These are phyloP conservation scores for Rhizopus stolonifer DNA, from an alignment of 371 early-diverging fungal species.

Conservation along the genomic window DNA sequence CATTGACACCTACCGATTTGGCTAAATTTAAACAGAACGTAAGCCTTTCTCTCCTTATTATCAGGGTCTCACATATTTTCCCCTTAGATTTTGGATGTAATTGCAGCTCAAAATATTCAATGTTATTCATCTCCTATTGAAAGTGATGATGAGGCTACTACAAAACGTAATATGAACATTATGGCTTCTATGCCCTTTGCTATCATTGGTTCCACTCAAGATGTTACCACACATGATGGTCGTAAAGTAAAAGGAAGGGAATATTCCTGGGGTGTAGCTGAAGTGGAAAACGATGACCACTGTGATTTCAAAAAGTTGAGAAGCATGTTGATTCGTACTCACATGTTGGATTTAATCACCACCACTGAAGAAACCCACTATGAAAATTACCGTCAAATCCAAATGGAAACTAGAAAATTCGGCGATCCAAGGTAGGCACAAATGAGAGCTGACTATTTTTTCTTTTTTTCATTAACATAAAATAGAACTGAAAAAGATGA, in stretches of 20 bases:
- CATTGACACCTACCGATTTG: constrained; percentile 76
- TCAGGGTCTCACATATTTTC: background rate
- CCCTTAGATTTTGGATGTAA: constrained; percentile 65
- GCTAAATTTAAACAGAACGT: constrained; percentile 73
- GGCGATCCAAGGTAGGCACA: constrained; percentile 66
- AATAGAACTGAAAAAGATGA: constrained; percentile 37
- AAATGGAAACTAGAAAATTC: constrained; percentile 79
- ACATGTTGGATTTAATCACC: constrained; percentile 88
- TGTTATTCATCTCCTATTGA: constrained; percentile 74
- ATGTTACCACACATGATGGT: constrained; percentile 69
- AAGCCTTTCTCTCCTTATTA: constrained; percentile 4
- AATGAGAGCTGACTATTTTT: too few species aligned
- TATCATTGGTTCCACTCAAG: constrained; percentile 84
- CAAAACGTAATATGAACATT: constrained; percentile 74
- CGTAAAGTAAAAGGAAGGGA: constrained; percentile 78
- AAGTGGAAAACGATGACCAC: constrained; percentile 84
- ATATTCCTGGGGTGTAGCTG: constrained; percentile 91
- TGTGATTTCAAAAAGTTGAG: constrained; percentile 93
- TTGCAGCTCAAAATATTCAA: constrained; percentile 68
- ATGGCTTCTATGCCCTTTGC: constrained; percentile 89
- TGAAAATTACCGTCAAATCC: constrained; percentile 78
- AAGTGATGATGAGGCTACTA: constrained; percentile 78
- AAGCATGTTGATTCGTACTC: constrained; percentile 84
- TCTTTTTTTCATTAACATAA: background rate
- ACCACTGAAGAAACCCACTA: constrained; percentile 88